Percentiles rank a stretch among this genome's conserved stretches.
Evolutionary conservation across 2,329 filamentous ascomycete species (phyloP).

Genomic region (Cadophora sp.): DNA sequence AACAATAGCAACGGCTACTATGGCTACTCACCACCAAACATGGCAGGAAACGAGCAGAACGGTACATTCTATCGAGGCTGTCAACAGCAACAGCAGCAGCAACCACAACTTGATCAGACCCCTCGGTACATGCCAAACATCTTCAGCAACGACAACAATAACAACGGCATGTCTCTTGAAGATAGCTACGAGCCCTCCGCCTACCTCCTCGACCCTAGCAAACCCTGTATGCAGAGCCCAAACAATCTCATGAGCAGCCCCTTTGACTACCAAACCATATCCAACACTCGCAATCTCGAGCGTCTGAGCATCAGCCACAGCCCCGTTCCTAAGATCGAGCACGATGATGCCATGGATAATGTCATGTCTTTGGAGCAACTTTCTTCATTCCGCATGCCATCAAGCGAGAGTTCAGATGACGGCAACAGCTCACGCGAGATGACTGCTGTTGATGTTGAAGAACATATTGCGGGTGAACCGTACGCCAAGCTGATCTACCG

Average conservation of each 20-base stretch:
- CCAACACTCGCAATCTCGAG: slow-evolving; percentile 28
- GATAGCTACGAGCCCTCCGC: slow-evolving; percentile 29
- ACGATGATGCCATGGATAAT: slow-evolving; percentile 18
- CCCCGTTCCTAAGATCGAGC: slow-evolving; percentile 35
- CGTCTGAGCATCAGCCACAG: slow-evolving; percentile 35
- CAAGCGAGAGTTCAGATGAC: slow-evolving; percentile 40
- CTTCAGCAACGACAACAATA: slow-evolving; percentile 11
- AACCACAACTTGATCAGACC: slow-evolving; percentile 14
- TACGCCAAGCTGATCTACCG: slow-evolving; percentile 84
- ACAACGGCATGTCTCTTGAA: slow-evolving; percentile 24
- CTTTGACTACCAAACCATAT: slow-evolving; percentile 24
- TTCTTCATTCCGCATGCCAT: slow-evolving; percentile 29
- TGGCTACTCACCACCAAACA: slow-evolving; percentile 31
- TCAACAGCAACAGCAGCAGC: slow-evolving; percentile 12
- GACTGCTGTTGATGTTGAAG: slow-evolving; percentile 40
- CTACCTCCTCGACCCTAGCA: slow-evolving; percentile 31
- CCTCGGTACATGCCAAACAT: slow-evolving; percentile 28
- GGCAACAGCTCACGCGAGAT: slow-evolving; percentile 39
- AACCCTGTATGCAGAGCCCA: slow-evolving; percentile 15
- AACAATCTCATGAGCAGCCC: not conserved
- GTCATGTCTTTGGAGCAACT: slow-evolving; percentile 23
- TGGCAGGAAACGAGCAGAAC: slow-evolving; percentile 29
- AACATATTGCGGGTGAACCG: slow-evolving; percentile 58
- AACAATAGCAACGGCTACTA: slow-evolving; percentile 31
- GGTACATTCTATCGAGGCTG: slow-evolving; percentile 19